These are phyloP conservation scores for Cystofilobasidium capitatum DNA, from an alignment of 768 basidiomycete species.

Conservation along the genomic window DNA sequence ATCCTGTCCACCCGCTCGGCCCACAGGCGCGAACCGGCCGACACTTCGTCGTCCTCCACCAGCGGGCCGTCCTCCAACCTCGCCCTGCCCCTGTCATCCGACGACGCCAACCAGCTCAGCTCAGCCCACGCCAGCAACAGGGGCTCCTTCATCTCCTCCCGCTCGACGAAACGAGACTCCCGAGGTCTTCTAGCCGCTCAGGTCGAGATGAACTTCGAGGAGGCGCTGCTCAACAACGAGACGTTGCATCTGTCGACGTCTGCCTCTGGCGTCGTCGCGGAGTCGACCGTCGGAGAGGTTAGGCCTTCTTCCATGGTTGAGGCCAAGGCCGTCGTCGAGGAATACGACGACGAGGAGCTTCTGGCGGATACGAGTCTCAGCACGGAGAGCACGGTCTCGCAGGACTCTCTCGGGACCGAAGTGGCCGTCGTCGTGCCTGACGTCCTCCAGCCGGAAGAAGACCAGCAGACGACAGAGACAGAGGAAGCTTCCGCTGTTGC, in stretches of 20 bases:
- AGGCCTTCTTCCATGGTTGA: neutral
- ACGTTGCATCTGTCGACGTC: constrained; percentile 3
- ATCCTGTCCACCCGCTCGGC: neutral
- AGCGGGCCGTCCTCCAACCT: neutral
- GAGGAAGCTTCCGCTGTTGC: too few species aligned
- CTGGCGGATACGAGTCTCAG: neutral
- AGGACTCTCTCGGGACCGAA: neutral
- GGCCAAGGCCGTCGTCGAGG: neutral
- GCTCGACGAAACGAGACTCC: neutral
- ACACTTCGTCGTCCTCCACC: neutral
- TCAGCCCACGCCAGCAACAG: neutral
- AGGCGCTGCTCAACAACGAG: constrained; percentile 6
- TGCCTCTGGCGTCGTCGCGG: neutral
- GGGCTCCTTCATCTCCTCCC: neutral
- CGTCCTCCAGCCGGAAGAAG: neutral
- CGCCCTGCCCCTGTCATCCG: neutral
- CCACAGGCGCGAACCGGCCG: constrained; percentile 10
- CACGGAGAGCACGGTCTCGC: neutral
- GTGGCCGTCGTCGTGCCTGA: neutral
- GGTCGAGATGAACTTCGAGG: constrained; percentile 13
- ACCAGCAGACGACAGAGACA: too few species aligned
- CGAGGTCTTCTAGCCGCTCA: constrained; percentile 9
- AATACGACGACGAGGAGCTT: constrained; percentile 13
- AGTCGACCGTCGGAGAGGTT: neutral
- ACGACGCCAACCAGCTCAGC: neutral